A percentile compares a stretch with the other conserved stretches of the same genome.
Evolutionary conservation across 805 yeast genomes (phyloP).

Genomic region (Scheffersomyces lignosus): DNA sequence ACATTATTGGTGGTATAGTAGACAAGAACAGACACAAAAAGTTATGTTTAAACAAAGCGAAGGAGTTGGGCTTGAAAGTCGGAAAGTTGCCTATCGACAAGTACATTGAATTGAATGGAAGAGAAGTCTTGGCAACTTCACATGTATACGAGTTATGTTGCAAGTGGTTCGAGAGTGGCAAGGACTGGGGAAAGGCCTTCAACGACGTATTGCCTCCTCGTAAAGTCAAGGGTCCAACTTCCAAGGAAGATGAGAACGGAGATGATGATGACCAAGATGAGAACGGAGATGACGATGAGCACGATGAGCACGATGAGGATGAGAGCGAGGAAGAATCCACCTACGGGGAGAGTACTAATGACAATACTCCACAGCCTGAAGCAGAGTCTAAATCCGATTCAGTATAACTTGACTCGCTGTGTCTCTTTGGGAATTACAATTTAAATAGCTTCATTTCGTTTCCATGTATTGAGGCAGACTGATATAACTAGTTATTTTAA

Average conservation of each 20-base stretch:
- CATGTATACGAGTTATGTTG: constrained; percentile 90
- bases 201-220: constrained; percentile 85
- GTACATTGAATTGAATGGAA: constrained; percentile 76
- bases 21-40: constrained; percentile 89
- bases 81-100: constrained; percentile 86
- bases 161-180: constrained; percentile 66
- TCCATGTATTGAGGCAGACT: no score
- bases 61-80: constrained; percentile 64
- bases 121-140: constrained; percentile 88
- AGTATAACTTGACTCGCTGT: no score
- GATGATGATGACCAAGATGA: constrained; percentile 6
- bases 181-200: constrained; percentile 85
- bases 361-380: no score
- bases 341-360: no score
- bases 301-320: constrained; percentile 1
- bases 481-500: no score
- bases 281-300: constrained; percentile 1
- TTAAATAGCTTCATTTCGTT: no score
- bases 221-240: constrained; percentile 39
- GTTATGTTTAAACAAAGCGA: constrained; percentile 81
- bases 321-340: constrained; percentile 4
- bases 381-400: no score
- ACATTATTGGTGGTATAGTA: constrained; percentile 93
- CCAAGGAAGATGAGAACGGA: constrained; percentile 1
- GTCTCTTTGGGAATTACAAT: no score